Conservation (phyloP, 331 rosid species). For the Telfairia occidentalis region DNA sequence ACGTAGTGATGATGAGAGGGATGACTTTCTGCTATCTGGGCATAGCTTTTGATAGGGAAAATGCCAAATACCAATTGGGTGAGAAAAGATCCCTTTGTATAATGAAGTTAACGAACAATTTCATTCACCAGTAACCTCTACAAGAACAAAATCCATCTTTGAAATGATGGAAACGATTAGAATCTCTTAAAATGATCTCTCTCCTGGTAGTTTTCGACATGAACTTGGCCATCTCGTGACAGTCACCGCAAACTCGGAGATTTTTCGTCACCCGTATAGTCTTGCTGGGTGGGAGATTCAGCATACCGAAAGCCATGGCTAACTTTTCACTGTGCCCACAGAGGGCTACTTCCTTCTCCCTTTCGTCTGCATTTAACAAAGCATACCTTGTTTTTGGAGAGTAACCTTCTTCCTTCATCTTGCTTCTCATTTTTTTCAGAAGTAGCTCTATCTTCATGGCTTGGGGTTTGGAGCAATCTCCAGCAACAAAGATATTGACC, state of each 20-base stretch:
- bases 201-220: slow-evolving; percentile 38
- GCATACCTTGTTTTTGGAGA: slow-evolving; percentile 46
- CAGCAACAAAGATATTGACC: slow-evolving; percentile 49
- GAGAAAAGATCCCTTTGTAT: not conserved
- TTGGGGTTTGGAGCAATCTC: slow-evolving; percentile 51
- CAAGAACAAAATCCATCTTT: slow-evolving; percentile 73
- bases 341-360: slow-evolving; percentile 58
- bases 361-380: slow-evolving; percentile 46
- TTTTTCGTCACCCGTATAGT: slow-evolving; percentile 62
- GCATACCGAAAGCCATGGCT: slow-evolving; percentile 67
- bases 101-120: not conserved
- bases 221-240: slow-evolving; percentile 79
- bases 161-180: slow-evolving; percentile 72
- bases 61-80: not conserved
- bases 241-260: slow-evolving; percentile 61
- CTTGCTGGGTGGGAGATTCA: slow-evolving; percentile 52
- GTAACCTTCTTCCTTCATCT: slow-evolving; percentile 52
- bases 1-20: not conserved
- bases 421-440: slow-evolving; percentile 31
- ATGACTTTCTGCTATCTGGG: not conserved
- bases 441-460: slow-evolving; percentile 38
- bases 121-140: slow-evolving; percentile 66
- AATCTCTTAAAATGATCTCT: slow-evolving; percentile 66
- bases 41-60: not conserved
- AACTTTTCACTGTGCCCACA: slow-evolving; percentile 72